Conservation (phyloP, 495 filamentous ascomycete species). For the Annulohypoxylon bovei region DNA sequence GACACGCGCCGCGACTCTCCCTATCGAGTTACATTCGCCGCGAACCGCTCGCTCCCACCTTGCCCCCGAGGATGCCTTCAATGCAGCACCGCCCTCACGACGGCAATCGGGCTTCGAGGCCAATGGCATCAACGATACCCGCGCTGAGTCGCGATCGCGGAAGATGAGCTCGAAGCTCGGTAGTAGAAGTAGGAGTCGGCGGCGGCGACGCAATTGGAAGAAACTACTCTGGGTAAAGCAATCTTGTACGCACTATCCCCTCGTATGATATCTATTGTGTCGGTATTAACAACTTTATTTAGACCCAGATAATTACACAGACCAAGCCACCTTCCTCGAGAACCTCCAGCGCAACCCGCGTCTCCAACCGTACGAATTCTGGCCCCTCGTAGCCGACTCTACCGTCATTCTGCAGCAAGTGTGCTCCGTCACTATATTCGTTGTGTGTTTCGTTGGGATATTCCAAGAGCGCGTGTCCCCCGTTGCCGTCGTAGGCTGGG, state of each 20-base stretch:
- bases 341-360: conserved; percentile 95
- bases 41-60: conserved; percentile 66
- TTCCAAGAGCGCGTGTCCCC: conserved; percentile 85
- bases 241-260: conserved; percentile 69
- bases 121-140: conserved; percentile 46
- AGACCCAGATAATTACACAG: conserved; percentile 99
- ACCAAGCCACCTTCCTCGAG: conserved; percentile 93
- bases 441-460: conserved; percentile 93
- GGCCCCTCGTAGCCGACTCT: conserved; percentile 92
- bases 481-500: conserved; percentile 84
- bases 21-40: conserved; percentile 46
- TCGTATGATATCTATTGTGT: not conserved
- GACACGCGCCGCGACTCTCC: conserved; percentile 55
- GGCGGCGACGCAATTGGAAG: conserved; percentile 80
- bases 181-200: conserved; percentile 65
- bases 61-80: conserved; percentile 86
- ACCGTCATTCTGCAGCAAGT: conserved; percentile 98
- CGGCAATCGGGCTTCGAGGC: conserved; percentile 59
- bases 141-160: conserved; percentile 59
- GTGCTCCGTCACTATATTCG: conserved; percentile 90
- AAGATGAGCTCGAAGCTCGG: conserved; percentile 47
- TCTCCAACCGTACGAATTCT: conserved; percentile 96
- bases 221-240: conserved; percentile 99
- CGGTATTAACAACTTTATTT: conserved; percentile 5
- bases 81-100: conserved; percentile 65